Percentiles rank a stretch among this genome's conserved stretches.
Evolutionary conservation across 306 rosid species (phyloP).

Genomic region (Gastrolobium bilobum): DNA sequence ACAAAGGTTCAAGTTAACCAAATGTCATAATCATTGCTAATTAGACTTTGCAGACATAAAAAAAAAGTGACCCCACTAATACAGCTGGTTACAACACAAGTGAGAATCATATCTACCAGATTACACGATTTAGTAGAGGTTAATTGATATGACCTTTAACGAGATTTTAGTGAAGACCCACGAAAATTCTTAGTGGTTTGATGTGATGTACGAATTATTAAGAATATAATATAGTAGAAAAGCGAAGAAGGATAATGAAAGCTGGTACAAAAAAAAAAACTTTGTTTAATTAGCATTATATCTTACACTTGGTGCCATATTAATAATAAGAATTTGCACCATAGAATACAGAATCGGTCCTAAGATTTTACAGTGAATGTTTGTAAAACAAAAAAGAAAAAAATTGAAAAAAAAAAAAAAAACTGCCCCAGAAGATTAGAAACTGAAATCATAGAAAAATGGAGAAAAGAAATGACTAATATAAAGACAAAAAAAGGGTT

Average conservation of each 20-base stretch:
- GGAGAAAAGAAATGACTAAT: constrained; percentile 33
- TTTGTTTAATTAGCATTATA: constrained; percentile 69
- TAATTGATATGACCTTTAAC: constrained; percentile 75
- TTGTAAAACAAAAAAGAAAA: constrained; percentile 50
- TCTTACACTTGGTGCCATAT: constrained; percentile 71
- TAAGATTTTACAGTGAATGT: constrained; percentile 75
- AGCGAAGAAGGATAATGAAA: constrained; percentile 45
- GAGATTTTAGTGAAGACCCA: constrained; percentile 46
- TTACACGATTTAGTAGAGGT: constrained; percentile 59
- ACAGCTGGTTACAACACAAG: constrained; percentile 96
- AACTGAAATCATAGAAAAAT: constrained; percentile 55
- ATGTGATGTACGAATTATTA: constrained; percentile 57
- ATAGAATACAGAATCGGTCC: constrained; percentile 62
- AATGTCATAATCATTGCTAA: constrained; percentile 69
- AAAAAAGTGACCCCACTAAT: constrained; percentile 66
- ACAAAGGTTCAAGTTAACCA: constrained; percentile 56
- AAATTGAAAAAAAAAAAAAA: constrained; percentile 38
- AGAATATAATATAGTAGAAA: constrained; percentile 41
- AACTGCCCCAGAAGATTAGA: constrained; percentile 58
- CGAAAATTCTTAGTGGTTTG: constrained; percentile 54
- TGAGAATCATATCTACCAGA: constrained; percentile 76
- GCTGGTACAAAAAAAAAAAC: constrained; percentile 40
- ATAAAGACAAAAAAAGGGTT: constrained; percentile 48
- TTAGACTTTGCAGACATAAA: constrained; percentile 59
- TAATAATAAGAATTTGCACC: constrained; percentile 67